Evolutionary conservation across 2,329 filamentous ascomycete species (phyloP), one percentile per base, ranked within the genome.

Genomic region (Hymenoscyphus salicellus): DNA sequence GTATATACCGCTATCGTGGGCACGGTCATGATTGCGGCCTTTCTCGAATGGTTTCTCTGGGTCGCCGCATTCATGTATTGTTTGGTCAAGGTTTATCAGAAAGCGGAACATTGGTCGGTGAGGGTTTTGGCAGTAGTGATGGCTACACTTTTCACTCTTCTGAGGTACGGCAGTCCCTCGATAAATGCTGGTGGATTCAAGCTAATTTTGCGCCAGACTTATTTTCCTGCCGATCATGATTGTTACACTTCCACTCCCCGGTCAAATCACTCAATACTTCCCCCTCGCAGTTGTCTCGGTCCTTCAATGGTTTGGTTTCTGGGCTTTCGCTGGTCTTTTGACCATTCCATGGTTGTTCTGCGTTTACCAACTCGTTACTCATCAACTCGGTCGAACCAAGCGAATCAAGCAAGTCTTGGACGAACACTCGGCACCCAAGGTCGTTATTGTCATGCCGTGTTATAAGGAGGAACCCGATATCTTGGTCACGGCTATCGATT

Each of bases 291-390:
- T 95, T 82, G 89, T 95, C 49, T 78, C 76, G 1, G 83, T 90
- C 57, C 83, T 98, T 16, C 93, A 97, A 75, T 96, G 92, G 90
- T 97, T 98, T 74, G 93, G 93, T 3, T 98, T 98, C 77, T 97
- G 92, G 89, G 88, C 90, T 32, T 98, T 98, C 71, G 89, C 93
- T 0, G 86, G 87, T 68, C 86, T 98, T 10, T 80, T 99, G 64
- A 92, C 90, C 0, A 82, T 97, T 1, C 95, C 95, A 0, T 97
- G 93, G 92, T 83, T 97, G 3, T 91, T 97, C 74, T 97, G 93
- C 77, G 85, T 98, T 63, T 97, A 96, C 75, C 90, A 96, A 73
- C 85, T 97, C 5, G 90, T 96, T 63, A 96, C 91, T 8, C 90
- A 95, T 72, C 90, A 92, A 38, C 82, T 98, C 30, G 93, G 94